These are phyloP conservation scores for Wickerhamiella infanticola DNA, from an alignment of 1,139 yeast genomes.

Conservation along the genomic window DNA sequence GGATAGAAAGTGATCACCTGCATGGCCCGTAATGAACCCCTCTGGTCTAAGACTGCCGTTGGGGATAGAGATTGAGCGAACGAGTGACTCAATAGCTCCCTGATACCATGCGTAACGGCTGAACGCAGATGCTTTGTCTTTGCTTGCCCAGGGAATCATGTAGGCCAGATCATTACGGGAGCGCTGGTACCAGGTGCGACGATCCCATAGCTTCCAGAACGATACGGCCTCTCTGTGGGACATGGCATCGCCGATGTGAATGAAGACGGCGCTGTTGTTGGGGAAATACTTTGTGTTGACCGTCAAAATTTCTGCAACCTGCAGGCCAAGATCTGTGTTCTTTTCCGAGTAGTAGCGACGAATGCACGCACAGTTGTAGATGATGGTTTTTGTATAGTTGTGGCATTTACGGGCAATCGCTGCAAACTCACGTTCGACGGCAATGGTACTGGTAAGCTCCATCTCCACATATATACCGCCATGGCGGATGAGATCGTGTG, in stretches of 20 bases:
- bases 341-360: conserved; percentile 10
- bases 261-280: conserved; percentile 7
- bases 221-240: conserved; percentile 14
- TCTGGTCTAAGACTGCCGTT: conserved; percentile 9
- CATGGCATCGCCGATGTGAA: conserved; percentile 17
- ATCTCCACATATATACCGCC: conserved; percentile 14
- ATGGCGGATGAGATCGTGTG: conserved; percentile 17
- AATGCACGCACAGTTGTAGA: conserved; percentile 13
- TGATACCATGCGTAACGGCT: conserved; percentile 19
- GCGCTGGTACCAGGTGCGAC: conserved; percentile 7
- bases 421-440: conserved; percentile 8
- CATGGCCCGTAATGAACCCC: conserved; percentile 21
- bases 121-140: conserved; percentile 8
- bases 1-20: conserved; percentile 18
- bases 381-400: conserved; percentile 6
- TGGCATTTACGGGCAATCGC: conserved; percentile 2
- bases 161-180: conserved; percentile 5
- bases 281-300: conserved; percentile 7
- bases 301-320: conserved; percentile 10
- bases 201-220: conserved; percentile 15
- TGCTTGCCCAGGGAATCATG: neutral
- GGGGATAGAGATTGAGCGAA: conserved; percentile 1
- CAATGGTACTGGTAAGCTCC: conserved; percentile 12
- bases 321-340: conserved; percentile 11
- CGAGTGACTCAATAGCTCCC: conserved; percentile 12